Evolutionary conservation across 164 flowering plant species (phyloP).

Genomic region (Vitis rotundifolia): DNA sequence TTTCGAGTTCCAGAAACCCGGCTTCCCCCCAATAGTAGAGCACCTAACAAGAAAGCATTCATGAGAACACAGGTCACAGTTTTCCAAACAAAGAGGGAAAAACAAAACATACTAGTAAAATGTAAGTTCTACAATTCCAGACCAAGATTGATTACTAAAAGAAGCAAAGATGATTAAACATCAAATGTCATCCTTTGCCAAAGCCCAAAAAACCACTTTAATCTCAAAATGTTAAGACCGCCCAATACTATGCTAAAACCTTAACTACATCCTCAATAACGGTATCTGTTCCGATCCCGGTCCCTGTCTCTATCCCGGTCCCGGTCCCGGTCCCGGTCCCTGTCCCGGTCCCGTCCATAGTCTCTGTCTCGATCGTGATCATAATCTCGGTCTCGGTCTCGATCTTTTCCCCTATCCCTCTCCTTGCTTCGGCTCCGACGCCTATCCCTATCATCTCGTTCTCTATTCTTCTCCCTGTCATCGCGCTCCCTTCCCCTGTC

Average conservation of each 20-base stretch:
- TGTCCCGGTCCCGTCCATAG: slow-evolving; percentile 52
- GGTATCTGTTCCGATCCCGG: slow-evolving; percentile 43
- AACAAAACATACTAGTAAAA: too few relatives aligned
- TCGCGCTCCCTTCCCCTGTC: slow-evolving; percentile 62
- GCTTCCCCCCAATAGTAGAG: too few relatives aligned
- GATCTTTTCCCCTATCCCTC: slow-evolving; percentile 33
- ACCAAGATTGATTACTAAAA: too few relatives aligned
- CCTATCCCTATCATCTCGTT: slow-evolving; percentile 43
- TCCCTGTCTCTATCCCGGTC: slow-evolving; percentile 47
- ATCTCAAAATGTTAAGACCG: neutral
- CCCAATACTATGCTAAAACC: neutral
- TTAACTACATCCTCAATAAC: slow-evolving; percentile 25
- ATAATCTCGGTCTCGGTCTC: slow-evolving; percentile 50
- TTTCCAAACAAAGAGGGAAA: too few relatives aligned
- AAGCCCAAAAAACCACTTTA: neutral
- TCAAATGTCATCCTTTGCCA: too few relatives aligned
- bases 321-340: slow-evolving; percentile 54
- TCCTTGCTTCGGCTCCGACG: slow-evolving; percentile 64
- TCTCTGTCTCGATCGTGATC: slow-evolving; percentile 53
- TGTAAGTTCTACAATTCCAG: too few relatives aligned
- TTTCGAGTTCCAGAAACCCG: too few relatives aligned
- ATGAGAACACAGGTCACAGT: too few relatives aligned
- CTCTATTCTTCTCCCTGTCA: slow-evolving; percentile 35
- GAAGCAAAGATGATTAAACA: too few relatives aligned
- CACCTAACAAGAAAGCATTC: too few relatives aligned